Base-by-base conservation (phyloP, 768 basidiomycete genomes). In the Rhizopogon vinicolor region DNA sequence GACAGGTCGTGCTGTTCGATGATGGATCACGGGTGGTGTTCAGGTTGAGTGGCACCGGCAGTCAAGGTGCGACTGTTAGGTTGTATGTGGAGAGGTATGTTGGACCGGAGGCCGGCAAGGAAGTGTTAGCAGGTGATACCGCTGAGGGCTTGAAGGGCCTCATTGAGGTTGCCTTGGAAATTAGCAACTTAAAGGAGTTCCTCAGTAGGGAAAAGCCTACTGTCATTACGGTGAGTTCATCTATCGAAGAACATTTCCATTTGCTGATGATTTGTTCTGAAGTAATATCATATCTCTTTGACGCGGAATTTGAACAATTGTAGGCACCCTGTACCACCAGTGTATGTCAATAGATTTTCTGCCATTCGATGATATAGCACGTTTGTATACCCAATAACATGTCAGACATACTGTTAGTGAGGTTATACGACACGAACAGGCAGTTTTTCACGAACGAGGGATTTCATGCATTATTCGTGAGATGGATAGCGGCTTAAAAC, bases 21-120 rank as follows among this genome's bases (percentile, higher is more conserved):
- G 97, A 98, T 68, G 97, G 96, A 7, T 91, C 89, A 44, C 82
- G 97, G 39, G 90, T 99, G 56, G 92, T 98, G 52, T 98, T 97
- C 83, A 84, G 97, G 56, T 77, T 99, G 52, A 94, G 91, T 58
- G 97, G 97, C 55, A 99, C 97, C 1, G 97, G 97, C 14, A 93
- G 91, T 60, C 87, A 91, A 51, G 97, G 97, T 44, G 97, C 97
- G 22, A 99, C 97, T 12, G 93, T 98, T 52, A 79, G 97, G 59
- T 79, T 98, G 82, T 99, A 99, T 67, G 86, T 96, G 45, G 97
- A 99, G 75, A 84, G 94, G 68, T 96, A 95, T 66, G 83, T 93
- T 41, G 81, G 85, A 55, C 72, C 85, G 14, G 77, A 82, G 22
- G 85, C 82, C 44, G 86, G 92, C 52, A 76, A 82, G 39, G 79